Evolutionary conservation across 495 filamentous ascomycete genomes (phyloP).

Genomic region (Clohesyomyces aquaticus): DNA sequence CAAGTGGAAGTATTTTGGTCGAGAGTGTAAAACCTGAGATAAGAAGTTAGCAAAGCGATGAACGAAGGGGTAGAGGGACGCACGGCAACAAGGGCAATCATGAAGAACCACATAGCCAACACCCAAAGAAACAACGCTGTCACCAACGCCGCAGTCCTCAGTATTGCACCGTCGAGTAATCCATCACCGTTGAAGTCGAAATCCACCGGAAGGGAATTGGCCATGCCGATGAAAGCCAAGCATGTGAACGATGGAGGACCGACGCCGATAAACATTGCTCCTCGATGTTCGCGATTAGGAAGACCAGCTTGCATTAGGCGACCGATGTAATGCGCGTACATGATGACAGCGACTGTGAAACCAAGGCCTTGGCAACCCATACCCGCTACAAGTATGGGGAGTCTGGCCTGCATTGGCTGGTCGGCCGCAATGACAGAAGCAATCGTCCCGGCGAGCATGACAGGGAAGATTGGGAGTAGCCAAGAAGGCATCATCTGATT

Average conservation of each 20-base stretch:
- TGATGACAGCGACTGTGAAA: conserved; percentile 30
- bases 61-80: conserved; percentile 62
- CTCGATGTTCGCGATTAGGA: conserved; percentile 51
- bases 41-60: conserved; percentile 54
- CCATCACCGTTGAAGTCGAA: conserved; percentile 38
- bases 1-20: conserved; percentile 54
- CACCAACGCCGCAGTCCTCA: conserved; percentile 56
- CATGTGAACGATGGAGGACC: conserved; percentile 66
- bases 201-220: conserved; percentile 50
- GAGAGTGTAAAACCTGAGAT: conserved; percentile 19
- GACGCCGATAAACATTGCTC: conserved; percentile 74
- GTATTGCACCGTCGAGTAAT: conserved; percentile 44
- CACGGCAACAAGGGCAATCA: conserved; percentile 44
- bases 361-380: conserved; percentile 39
- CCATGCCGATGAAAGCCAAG: conserved; percentile 70
- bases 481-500: conserved; percentile 38
- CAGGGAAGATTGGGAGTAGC: conserved; percentile 39
- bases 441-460: conserved; percentile 39
- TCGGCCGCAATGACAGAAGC: conserved; percentile 34
- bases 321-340: conserved; percentile 55
- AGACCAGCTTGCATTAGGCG: conserved; percentile 65
- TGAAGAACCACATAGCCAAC: conserved; percentile 74
- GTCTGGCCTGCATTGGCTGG: conserved; percentile 24
- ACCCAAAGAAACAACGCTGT: conserved; percentile 69
- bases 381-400: conserved; percentile 34